Conservation (phyloP, 257 asterid genomes). For the Plantago major region DNA sequence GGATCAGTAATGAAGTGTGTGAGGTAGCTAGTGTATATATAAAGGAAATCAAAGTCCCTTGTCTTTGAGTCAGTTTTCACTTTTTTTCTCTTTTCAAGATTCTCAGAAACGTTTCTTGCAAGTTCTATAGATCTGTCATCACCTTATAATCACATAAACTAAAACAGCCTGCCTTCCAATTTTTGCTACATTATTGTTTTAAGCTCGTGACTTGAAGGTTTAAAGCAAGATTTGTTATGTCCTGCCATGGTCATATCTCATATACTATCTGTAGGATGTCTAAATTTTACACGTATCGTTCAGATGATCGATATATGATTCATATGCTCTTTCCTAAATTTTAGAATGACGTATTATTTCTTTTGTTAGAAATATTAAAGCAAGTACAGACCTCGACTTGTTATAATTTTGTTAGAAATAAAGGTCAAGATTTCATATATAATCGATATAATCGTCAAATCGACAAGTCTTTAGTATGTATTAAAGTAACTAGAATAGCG, state of each 20-base stretch:
- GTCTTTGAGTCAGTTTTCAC: conserved; percentile 74
- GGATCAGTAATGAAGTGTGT: conserved; percentile 16
- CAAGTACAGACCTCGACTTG: too few relatives aligned
- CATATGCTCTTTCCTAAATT: too few relatives aligned
- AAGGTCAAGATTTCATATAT: too few relatives aligned
- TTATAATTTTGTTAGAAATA: too few relatives aligned
- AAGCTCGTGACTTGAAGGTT: conserved; percentile 36
- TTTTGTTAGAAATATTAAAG: neutral
- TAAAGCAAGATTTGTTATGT: conserved; percentile 35
- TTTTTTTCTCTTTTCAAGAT: conserved; percentile 79
- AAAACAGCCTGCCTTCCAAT: neutral
- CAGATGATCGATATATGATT: too few relatives aligned
- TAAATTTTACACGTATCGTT: too few relatives aligned
- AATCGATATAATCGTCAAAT: too few relatives aligned
- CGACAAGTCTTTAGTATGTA: too few relatives aligned
- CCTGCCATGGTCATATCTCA: too few relatives aligned
- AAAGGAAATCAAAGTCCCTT: conserved; percentile 78
- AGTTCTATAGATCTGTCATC: conserved; percentile 51
- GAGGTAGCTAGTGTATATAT: conserved; percentile 21
- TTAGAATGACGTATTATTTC: neutral
- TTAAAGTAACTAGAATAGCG: too few relatives aligned
- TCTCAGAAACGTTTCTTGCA: conserved; percentile 81
- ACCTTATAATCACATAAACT: neutral
- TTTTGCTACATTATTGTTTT: conserved; percentile 1
- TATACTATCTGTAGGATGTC: too few relatives aligned